Percentiles rank a stretch among this genome's conserved stretches.
Evolutionary conservation across 306 rosid genomes (phyloP).

Genomic region (Rubus idaeus): DNA sequence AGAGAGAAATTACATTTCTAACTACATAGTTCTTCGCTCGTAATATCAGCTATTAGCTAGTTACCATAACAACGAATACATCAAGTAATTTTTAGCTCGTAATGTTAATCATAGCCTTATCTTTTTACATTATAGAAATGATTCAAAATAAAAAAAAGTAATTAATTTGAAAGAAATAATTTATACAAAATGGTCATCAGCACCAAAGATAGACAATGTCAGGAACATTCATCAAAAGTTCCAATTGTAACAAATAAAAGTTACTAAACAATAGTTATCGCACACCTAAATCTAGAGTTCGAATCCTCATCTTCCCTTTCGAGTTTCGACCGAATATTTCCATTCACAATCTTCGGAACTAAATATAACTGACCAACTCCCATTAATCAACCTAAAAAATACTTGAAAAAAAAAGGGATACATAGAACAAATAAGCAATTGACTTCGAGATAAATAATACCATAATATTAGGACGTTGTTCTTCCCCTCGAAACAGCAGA

Average conservation of each 20-base stretch:
- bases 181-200: neutral
- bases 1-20: neutral
- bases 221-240: neutral
- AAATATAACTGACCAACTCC: neutral
- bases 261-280: neutral
- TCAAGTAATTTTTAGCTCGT: no score
- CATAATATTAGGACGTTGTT: slow-evolving; percentile 3
- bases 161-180: no score
- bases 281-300: neutral
- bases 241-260: neutral
- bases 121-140: no score
- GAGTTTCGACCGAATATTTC: neutral
- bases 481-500: slow-evolving; percentile 31
- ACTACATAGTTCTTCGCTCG: neutral
- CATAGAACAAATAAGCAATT: neutral
- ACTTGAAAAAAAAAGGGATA: neutral
- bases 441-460: neutral
- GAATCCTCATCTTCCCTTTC: neutral
- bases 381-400: neutral
- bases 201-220: neutral
- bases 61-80: no score
- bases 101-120: no score
- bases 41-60: no score
- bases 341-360: neutral
- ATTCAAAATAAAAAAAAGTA: no score